A percentile compares a stretch with the other conserved stretches of the same genome.
Evolutionary conservation across 2,329 filamentous ascomycete species (phyloP).

Genomic region (Myriosclerotinia scirpicola): DNA sequence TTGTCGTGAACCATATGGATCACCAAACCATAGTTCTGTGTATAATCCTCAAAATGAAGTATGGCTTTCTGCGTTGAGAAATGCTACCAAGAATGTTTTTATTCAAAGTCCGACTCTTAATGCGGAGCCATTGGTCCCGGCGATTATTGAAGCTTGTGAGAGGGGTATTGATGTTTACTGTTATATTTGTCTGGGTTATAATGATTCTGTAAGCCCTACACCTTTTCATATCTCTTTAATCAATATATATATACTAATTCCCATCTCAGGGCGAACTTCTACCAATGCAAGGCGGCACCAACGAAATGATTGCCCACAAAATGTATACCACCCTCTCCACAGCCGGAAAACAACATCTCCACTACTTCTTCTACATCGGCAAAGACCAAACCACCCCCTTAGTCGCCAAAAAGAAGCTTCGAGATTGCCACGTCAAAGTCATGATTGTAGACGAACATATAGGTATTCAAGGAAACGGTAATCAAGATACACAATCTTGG

Average conservation of each 20-base stretch:
- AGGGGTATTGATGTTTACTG: slow-evolving; percentile 67
- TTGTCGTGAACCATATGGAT: slow-evolving; percentile 65
- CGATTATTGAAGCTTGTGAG: slow-evolving; percentile 62
- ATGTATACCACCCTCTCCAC: slow-evolving; percentile 56
- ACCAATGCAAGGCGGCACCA: slow-evolving; percentile 72
- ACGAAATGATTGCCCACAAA: slow-evolving; percentile 65
- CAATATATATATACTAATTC: not conserved
- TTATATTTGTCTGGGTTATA: slow-evolving; percentile 77
- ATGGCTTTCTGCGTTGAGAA: slow-evolving; percentile 67
- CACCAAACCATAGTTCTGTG: slow-evolving; percentile 58
- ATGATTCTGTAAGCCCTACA: slow-evolving; percentile 56
- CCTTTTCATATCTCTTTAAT: too few species aligned
- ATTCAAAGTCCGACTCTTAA: slow-evolving; percentile 80
- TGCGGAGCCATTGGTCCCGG: slow-evolving; percentile 63
- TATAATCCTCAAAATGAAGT: slow-evolving; percentile 73
- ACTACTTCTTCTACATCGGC: slow-evolving; percentile 69
- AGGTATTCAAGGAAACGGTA: slow-evolving; percentile 72
- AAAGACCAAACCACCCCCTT: slow-evolving; percentile 71
- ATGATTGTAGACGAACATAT: slow-evolving; percentile 70
- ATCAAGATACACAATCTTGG: slow-evolving; percentile 80
- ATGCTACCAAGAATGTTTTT: slow-evolving; percentile 65
- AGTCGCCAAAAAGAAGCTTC: slow-evolving; percentile 61
- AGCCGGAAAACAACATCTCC: slow-evolving; percentile 51
- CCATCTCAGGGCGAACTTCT: slow-evolving; percentile 63
- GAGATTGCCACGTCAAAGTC: slow-evolving; percentile 75